Conservation (phyloP, 495 filamentous ascomycete genomes). For the Podospora anserina region DNA sequence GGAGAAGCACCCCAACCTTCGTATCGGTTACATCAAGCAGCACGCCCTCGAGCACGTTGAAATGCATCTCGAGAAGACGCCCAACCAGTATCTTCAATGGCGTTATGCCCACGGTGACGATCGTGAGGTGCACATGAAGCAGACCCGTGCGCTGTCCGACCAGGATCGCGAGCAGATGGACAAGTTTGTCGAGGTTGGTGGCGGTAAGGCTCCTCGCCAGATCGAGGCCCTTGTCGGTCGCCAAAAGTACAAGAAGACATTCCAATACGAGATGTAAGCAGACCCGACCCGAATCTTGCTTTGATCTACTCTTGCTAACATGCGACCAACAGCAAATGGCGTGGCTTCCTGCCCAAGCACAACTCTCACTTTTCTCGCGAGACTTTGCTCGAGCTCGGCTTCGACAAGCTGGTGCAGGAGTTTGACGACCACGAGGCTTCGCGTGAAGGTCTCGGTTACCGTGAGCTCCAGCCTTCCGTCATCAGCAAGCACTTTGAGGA, state of each 20-base stretch:
- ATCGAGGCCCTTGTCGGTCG: conserved; percentile 90
- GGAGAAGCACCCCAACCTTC: conserved; percentile 97
- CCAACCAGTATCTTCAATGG: conserved; percentile 98
- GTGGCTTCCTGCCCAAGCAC: conserved; percentile 79
- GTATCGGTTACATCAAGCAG: conserved; percentile 99
- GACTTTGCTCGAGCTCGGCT: conserved; percentile 79
- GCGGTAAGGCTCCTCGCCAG: conserved; percentile 72
- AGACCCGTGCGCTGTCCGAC: conserved; percentile 83
- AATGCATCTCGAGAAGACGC: conserved; percentile 99
- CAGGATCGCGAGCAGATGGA: conserved; percentile 88
- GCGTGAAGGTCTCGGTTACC: conserved; percentile 94
- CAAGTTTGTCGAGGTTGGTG: conserved; percentile 75
- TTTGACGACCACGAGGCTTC: conserved; percentile 98
- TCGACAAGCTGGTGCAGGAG: conserved; percentile 90
- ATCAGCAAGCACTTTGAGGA: conserved; percentile 99
- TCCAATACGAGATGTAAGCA: conserved; percentile 92
- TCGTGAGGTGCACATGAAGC: conserved; percentile 94
- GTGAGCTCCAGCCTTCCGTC: conserved; percentile 82
- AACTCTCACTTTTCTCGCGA: conserved; percentile 93
- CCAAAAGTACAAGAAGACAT: conserved; percentile 98
- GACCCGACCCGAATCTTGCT: background rate
- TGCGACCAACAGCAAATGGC: conserved; percentile 66
- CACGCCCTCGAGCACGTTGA: conserved; percentile 98
- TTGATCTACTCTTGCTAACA: conserved; percentile 21
- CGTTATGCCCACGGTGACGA: conserved; percentile 96